Percentiles rank a stretch among this genome's conserved stretches.
Conservation (phyloP, 78 protist species). For the Dictyostelium intermedium region DNA sequence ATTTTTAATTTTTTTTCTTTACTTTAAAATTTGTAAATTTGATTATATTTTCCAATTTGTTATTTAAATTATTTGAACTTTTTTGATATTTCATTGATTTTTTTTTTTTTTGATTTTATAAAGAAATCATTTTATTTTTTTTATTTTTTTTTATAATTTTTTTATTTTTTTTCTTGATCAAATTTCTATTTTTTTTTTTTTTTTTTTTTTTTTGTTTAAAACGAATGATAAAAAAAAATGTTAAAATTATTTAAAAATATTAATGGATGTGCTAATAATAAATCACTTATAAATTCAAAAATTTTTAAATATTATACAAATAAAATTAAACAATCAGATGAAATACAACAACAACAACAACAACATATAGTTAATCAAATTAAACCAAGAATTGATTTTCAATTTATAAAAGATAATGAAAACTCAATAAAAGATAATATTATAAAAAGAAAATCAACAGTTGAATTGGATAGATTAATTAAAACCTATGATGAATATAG, state of each 20-base stretch:
- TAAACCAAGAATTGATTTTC: constrained; percentile 46
- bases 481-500: constrained; percentile 30
- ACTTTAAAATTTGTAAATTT: too few species aligned
- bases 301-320: background rate
- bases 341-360: background rate
- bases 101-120: too few species aligned
- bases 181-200: background rate
- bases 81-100: background rate
- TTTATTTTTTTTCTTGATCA: background rate
- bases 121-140: background rate
- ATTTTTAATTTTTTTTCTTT: too few species aligned
- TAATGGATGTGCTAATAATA: background rate
- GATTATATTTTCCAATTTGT: too few species aligned
- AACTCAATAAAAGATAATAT: constrained; percentile 28
- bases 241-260: background rate
- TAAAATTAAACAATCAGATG: background rate
- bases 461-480: constrained; percentile 17
- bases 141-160: background rate
- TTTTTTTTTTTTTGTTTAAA: background rate
- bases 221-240: background rate
- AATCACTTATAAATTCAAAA: background rate
- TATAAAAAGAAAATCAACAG: constrained; percentile 9
- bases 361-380: background rate
- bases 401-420: constrained; percentile 47
- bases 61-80: too few species aligned